Evolutionary conservation across 495 filamentous ascomycete genomes (phyloP).

Genomic region (Xanthoparmelia taractica): DNA sequence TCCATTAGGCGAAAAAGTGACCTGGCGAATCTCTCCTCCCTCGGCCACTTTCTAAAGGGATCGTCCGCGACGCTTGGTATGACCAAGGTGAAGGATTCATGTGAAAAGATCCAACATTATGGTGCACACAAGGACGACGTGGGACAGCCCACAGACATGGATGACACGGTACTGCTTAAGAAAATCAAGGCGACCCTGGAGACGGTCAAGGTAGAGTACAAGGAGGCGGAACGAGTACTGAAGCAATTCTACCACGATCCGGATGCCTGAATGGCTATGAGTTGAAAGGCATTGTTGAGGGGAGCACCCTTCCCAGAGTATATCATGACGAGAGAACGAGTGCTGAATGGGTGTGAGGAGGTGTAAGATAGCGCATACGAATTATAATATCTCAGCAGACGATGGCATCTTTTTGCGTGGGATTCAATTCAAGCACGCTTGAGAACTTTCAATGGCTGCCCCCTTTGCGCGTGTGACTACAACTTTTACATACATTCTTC

Average conservation of each 20-base stretch:
- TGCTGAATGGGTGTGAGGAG: background rate
- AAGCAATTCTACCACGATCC: conserved; percentile 57
- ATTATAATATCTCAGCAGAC: background rate
- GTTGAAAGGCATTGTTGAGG: background rate
- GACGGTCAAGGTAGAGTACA: conserved; percentile 67
- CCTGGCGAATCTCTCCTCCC: conserved; percentile 63
- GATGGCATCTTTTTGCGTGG: background rate
- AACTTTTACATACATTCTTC: background rate
- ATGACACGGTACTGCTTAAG: conserved; percentile 56
- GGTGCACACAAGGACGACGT: conserved; percentile 72
- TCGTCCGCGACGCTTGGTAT: conserved; percentile 95
- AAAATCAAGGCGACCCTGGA: conserved; percentile 62
- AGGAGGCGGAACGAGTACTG: conserved; percentile 63
- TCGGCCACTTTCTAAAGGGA: conserved; percentile 95
- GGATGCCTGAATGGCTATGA: background rate
- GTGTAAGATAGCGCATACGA: background rate
- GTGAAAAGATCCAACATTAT: conserved; percentile 93
- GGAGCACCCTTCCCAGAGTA: background rate
- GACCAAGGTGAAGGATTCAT: conserved; percentile 83
- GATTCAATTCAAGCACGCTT: background rate
- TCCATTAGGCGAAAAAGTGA: conserved; percentile 51
- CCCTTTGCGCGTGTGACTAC: background rate
- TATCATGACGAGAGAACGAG: background rate
- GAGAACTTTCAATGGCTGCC: background rate
- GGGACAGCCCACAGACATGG: conserved; percentile 44